phyloP scores from a whole-genome alignment of 192 early-diverging fungal genomes.

The Coemansia sp. region DNA sequence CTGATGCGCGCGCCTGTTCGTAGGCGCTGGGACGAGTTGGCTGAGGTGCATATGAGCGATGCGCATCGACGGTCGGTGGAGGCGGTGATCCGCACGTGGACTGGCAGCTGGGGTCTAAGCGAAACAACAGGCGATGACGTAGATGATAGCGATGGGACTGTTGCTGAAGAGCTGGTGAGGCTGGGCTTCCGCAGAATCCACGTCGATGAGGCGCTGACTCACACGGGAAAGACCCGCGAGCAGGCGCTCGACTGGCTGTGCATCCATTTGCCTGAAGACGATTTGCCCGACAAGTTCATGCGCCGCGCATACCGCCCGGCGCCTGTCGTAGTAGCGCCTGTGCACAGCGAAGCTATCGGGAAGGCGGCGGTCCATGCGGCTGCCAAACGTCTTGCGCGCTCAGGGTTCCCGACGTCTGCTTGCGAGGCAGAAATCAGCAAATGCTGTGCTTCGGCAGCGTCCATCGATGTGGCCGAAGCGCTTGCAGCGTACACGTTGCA shows the following conservation, averaged over 20 bases:
- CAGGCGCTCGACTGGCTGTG: conserved; percentile 82
- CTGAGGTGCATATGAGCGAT: conserved; percentile 68
- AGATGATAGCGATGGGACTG: too few species aligned
- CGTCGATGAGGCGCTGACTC: conserved; percentile 70
- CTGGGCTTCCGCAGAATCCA: conserved; percentile 73
- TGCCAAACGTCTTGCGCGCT: conserved; percentile 20
- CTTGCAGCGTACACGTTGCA: conserved; percentile 15
- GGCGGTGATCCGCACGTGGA: conserved; percentile 61
- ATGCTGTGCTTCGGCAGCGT: background rate
- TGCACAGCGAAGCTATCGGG: background rate
- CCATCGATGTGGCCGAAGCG: conserved; percentile 8
- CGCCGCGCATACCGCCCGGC: conserved; percentile 22
- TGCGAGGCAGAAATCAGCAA: conserved; percentile 4
- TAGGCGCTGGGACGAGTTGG: conserved; percentile 46
- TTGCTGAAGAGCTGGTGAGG: conserved; percentile 7
- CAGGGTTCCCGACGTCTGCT: conserved; percentile 25
- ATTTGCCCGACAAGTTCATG: conserved; percentile 48
- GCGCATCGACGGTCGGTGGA: conserved; percentile 63
- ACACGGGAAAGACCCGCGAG: conserved; percentile 41
- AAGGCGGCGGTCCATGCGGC: conserved; percentile 8
- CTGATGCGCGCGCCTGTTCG: conserved; percentile 18
- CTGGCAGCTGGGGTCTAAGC: conserved; percentile 19
- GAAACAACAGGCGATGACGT: background rate
- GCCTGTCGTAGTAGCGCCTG: background rate
- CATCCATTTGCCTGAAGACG: conserved; percentile 88